Conservation (phyloP, 768 basidiomycete species). For the Hericium coralloides region DNA sequence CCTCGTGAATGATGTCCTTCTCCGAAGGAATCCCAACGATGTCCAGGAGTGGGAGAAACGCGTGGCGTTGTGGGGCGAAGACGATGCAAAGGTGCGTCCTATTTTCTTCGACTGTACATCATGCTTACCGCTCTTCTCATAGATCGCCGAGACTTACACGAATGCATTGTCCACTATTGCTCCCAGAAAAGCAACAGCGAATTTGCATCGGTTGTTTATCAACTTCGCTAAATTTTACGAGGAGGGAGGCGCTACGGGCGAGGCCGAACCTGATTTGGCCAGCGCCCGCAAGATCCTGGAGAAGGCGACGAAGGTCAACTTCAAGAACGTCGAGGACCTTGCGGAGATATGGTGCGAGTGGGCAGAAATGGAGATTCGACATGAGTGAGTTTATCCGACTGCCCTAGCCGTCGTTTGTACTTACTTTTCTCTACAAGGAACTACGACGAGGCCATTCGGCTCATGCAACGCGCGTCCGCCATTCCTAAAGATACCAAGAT, state of each 20-base stretch:
- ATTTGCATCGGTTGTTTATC: constrained; percentile 82
- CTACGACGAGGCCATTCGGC: constrained; percentile 88
- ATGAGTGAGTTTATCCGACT: constrained; percentile 56
- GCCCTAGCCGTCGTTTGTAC: too few species aligned
- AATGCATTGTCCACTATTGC: constrained; percentile 81
- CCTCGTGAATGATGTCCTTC: constrained; percentile 89
- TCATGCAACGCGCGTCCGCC: constrained; percentile 95
- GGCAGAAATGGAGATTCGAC: constrained; percentile 95
- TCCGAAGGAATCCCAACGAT: constrained; percentile 92
- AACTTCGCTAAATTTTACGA: constrained; percentile 98
- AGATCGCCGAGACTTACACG: constrained; percentile 93
- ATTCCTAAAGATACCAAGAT: constrained; percentile 86
- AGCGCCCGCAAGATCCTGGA: constrained; percentile 90
- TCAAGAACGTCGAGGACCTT: constrained; percentile 93
- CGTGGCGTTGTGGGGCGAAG: constrained; percentile 84
- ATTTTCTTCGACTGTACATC: background rate
- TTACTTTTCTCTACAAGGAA: constrained; percentile 42
- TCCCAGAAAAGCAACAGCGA: constrained; percentile 85
- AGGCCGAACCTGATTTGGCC: constrained; percentile 74
- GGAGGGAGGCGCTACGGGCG: constrained; percentile 76
- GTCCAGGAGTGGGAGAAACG: constrained; percentile 99
- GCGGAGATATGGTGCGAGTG: constrained; percentile 99
- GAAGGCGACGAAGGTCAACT: constrained; percentile 85
- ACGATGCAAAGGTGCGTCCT: constrained; percentile 76
- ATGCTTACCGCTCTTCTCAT: constrained; percentile 2